A percentile compares a stretch with the other conserved stretches of the same genome.
Conservation (phyloP, 192 early-diverging fungal genomes). For the Diversispora eburnea region DNA sequence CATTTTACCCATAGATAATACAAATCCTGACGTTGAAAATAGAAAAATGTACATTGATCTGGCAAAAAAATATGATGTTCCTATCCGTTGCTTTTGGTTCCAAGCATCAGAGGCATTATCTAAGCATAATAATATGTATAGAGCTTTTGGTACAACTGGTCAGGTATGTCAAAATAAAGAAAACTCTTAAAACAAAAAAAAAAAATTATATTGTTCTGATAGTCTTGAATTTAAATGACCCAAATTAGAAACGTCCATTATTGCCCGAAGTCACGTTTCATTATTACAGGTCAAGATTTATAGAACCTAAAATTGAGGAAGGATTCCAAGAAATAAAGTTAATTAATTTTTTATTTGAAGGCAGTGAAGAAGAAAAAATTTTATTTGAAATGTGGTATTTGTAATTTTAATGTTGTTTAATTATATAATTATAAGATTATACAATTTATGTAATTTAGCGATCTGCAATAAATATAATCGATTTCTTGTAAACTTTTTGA, state of each 20-base stretch:
- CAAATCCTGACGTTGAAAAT: constrained; percentile 64
- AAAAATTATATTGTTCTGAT: background rate
- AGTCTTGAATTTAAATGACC: background rate
- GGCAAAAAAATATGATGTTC: constrained; percentile 56
- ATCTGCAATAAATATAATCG: too few species aligned
- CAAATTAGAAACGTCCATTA: background rate
- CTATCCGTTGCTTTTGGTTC: constrained; percentile 64
- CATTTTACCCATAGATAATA: constrained; percentile 57
- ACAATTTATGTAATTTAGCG: too few species aligned
- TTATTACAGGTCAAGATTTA: constrained; percentile 9
- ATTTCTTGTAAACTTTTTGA: too few species aligned
- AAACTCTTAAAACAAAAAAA: background rate
- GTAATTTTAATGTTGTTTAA: background rate
- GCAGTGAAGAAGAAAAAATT: constrained; percentile 11
- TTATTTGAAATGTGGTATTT: constrained; percentile 20
- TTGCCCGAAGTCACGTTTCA: constrained; percentile 21
- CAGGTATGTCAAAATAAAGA: background rate
- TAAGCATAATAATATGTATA: constrained; percentile 76
- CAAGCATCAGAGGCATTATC: constrained; percentile 51
- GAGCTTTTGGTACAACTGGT: constrained; percentile 40
- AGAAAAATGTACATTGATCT: constrained; percentile 62
- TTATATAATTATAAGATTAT: too few species aligned
- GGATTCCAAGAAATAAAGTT: constrained; percentile 27
- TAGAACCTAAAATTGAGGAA: constrained; percentile 21
- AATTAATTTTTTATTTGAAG: constrained; percentile 26